Conservation (phyloP, 495 filamentous ascomycete genomes). For the Annulohypoxylon maeteangense region DNA sequence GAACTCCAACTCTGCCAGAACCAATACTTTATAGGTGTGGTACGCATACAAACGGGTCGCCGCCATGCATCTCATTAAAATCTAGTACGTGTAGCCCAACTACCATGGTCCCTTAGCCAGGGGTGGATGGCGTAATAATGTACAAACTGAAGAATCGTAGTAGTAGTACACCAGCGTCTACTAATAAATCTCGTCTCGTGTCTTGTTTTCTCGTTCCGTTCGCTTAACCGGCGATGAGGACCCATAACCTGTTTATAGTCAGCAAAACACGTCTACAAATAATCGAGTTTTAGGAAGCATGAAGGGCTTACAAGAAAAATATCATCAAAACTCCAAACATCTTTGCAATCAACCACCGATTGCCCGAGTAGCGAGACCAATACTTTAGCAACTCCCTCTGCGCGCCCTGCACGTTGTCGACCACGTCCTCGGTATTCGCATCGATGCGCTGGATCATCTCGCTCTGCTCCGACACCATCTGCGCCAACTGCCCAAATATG, state of each 20-base stretch:
- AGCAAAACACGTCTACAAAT: background rate
- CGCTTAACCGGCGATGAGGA: conserved; percentile 51
- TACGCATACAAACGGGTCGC: conserved; percentile 16
- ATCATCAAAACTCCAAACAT: conserved; percentile 92
- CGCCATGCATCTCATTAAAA: conserved; percentile 39
- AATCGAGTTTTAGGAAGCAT: background rate
- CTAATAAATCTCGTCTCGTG: conserved; percentile 20
- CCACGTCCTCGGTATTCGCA: conserved; percentile 88
- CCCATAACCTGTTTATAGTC: conserved; percentile 47
- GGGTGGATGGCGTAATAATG: conserved; percentile 31
- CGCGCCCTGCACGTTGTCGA: conserved; percentile 96
- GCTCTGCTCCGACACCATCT: conserved; percentile 96
- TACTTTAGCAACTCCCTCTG: conserved; percentile 96
- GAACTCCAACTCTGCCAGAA: conserved; percentile 6
- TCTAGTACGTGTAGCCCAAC: conserved; percentile 32
- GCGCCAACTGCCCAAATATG: conserved; percentile 95
- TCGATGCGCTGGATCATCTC: conserved; percentile 95
- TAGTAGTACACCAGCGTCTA: conserved; percentile 40
- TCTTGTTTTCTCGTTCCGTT: conserved; percentile 12
- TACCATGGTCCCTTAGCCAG: conserved; percentile 13
- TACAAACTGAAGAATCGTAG: conserved; percentile 26
- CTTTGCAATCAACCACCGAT: conserved; percentile 96
- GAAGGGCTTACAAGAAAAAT: conserved; percentile 60
- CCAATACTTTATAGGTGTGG: conserved; percentile 8
- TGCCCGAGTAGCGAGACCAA: conserved; percentile 91